These are phyloP conservation scores for Citrullus mucosospermus DNA, from an alignment of 306 rosid genomes.

Conservation along the genomic window DNA sequence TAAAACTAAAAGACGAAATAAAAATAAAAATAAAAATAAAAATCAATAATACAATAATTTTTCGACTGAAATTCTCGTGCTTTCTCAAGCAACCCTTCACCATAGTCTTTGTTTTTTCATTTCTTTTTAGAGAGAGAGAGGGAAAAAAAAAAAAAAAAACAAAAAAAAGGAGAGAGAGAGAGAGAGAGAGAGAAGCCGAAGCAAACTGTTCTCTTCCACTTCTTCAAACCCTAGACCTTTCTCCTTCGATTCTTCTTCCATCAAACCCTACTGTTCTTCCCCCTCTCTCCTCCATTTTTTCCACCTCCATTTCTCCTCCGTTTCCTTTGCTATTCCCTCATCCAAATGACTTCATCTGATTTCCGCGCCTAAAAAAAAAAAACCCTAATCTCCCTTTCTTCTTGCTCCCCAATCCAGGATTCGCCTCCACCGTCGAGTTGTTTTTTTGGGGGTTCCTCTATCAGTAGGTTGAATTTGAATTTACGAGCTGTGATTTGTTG, in stretches of 20 bases:
- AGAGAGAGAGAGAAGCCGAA: slow-evolving; percentile 16
- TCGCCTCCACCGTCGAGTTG: neutral
- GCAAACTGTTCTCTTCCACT: slow-evolving; percentile 82
- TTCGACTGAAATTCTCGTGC: neutral
- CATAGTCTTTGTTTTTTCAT: neutral
- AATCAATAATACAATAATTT: slow-evolving; percentile 1
- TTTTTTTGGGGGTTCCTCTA: neutral
- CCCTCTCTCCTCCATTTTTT: slow-evolving; percentile 8
- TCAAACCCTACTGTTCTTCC: slow-evolving; percentile 48
- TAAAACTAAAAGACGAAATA: neutral
- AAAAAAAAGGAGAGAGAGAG: neutral
- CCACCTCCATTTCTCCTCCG: neutral
- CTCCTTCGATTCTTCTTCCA: slow-evolving; percentile 78
- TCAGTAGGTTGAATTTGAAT: neutral
- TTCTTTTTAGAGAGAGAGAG: neutral
- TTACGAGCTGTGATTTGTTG: neutral
- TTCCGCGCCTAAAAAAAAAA: neutral
- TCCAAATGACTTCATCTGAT: neutral
- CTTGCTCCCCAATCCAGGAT: neutral
- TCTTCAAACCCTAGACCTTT: slow-evolving; percentile 70
- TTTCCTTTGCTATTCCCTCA: neutral
- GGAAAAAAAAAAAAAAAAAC: neutral
- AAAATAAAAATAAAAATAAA: neutral
- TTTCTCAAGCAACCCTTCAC: neutral
- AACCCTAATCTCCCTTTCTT: slow-evolving; percentile 5